phyloP scores from a whole-genome alignment of 1,284 basidiomycete species.

The Ustilago nuda region DNA sequence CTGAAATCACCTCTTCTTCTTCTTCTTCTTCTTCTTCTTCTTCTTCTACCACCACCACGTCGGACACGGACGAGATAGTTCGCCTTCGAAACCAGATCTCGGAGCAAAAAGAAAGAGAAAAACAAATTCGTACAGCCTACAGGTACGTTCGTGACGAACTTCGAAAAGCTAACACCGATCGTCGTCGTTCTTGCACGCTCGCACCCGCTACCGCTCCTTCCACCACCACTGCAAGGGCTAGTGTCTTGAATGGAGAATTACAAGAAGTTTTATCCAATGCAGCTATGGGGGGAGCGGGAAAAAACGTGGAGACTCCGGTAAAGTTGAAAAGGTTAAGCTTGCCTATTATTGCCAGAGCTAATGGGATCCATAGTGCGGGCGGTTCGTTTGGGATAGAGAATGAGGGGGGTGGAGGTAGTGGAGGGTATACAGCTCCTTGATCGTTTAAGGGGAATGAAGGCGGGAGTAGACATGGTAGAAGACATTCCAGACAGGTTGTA shows the following conservation, averaged over 20 bases:
- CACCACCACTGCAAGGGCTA: neutral
- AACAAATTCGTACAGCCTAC: conserved; percentile 59
- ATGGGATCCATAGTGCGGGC: neutral
- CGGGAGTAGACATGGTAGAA: too few species aligned
- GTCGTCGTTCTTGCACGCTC: conserved; percentile 26
- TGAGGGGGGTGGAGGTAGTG: too few species aligned
- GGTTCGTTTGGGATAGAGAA: neutral
- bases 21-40: conserved; percentile 5
- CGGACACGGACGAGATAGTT: conserved; percentile 16
- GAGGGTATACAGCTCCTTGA: too few species aligned
- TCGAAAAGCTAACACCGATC: conserved; percentile 49
- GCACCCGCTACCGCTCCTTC: neutral
- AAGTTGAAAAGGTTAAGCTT: conserved; percentile 46
- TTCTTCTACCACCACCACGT: neutral
- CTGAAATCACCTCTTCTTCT: neutral
- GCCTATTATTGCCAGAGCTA: conserved; percentile 19
- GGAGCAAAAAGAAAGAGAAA: conserved; percentile 52
- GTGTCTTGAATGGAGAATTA: neutral
- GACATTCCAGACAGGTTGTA: too few species aligned
- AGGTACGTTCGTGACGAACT: conserved; percentile 57
- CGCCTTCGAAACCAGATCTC: conserved; percentile 33
- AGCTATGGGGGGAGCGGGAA: neutral
- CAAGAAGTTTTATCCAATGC: neutral
- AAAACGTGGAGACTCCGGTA: conserved; percentile 13
- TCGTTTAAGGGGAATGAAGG: too few species aligned